These are phyloP conservation scores for Polyplosphaeria fusca DNA, from an alignment of 495 filamentous ascomycete genomes.

Conservation along the genomic window DNA sequence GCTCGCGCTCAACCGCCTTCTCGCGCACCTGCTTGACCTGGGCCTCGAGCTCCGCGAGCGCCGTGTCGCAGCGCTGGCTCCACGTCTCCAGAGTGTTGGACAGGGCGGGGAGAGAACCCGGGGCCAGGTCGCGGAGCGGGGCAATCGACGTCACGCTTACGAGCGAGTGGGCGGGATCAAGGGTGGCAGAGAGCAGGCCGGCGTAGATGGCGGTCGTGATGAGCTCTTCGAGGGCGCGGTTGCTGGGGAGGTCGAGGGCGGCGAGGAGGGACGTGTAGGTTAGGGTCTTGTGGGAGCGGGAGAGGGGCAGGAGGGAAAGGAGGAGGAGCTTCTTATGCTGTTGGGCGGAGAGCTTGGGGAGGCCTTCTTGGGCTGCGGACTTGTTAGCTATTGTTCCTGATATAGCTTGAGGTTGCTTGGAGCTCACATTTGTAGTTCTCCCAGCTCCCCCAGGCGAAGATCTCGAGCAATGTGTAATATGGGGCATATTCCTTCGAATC, in stretches of 20 bases:
- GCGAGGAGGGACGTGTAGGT: conserved; percentile 67
- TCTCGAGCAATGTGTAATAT: conserved; percentile 73
- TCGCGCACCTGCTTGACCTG: conserved; percentile 61
- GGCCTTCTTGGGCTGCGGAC: conserved; percentile 50
- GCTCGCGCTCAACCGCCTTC: conserved; percentile 50
- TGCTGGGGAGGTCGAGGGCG: conserved; percentile 62
- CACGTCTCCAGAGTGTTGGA: conserved; percentile 66
- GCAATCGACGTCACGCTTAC: conserved; percentile 77
- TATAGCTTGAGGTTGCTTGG: not conserved
- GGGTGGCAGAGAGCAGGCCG: conserved; percentile 72
- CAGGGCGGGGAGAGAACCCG: conserved; percentile 63
- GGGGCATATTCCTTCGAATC: conserved; percentile 50
- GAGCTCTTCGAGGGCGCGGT: conserved; percentile 80
- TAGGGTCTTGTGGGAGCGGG: conserved; percentile 57
- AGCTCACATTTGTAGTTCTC: conserved; percentile 62
- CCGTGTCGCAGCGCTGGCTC: conserved; percentile 68
- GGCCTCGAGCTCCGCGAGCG: conserved; percentile 70
- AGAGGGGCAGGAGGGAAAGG: conserved; percentile 77
- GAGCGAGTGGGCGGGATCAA: conserved; percentile 68
- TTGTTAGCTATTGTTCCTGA: no score
- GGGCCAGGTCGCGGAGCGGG: conserved; percentile 79
- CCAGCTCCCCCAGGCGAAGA: conserved; percentile 94
- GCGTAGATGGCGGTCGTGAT: conserved; percentile 87
- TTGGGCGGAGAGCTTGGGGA: conserved; percentile 67
- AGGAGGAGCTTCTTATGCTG: conserved; percentile 87